phyloP scores from a whole-genome alignment of 805 yeast genomes.

The Saturnispora mendoncae region DNA sequence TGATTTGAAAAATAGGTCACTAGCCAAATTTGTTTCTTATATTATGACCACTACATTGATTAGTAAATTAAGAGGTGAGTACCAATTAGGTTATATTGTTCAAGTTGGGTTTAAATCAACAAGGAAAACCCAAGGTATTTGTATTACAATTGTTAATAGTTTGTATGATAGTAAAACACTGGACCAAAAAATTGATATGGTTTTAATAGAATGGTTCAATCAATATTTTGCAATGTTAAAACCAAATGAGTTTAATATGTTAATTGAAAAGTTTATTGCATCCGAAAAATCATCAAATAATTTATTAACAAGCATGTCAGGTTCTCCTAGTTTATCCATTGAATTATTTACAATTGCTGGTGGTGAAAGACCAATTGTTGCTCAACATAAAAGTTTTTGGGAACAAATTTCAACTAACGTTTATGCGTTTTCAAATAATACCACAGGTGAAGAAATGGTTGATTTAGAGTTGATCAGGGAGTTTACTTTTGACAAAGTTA shows the following conservation, averaged over 20 bases:
- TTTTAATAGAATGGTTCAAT: slow-evolving; percentile 34
- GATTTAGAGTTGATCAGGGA: slow-evolving; percentile 27
- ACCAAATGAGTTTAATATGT: slow-evolving; percentile 30
- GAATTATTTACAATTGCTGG: slow-evolving; percentile 19
- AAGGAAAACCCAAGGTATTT: slow-evolving; percentile 48
- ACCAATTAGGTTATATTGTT: slow-evolving; percentile 56
- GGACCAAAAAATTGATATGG: slow-evolving; percentile 39
- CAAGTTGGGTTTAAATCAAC: slow-evolving; percentile 47
- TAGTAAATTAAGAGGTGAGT: slow-evolving; percentile 43
- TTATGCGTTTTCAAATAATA: slow-evolving; percentile 31
- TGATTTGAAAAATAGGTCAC: slow-evolving; percentile 27
- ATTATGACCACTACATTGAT: slow-evolving; percentile 36
- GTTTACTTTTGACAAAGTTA: slow-evolving; percentile 29
- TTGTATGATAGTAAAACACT: slow-evolving; percentile 33
- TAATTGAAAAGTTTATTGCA: slow-evolving; percentile 32
- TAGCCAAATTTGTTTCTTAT: slow-evolving; percentile 41
- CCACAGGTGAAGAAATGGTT: slow-evolving; percentile 26
- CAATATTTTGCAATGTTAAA: slow-evolving; percentile 24
- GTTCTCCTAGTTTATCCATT: slow-evolving; percentile 21
- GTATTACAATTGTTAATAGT: slow-evolving; percentile 48
- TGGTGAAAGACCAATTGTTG: slow-evolving; percentile 22
- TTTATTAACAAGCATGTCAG: slow-evolving; percentile 12
- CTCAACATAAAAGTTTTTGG: slow-evolving; percentile 39
- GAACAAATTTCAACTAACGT: slow-evolving; percentile 40
- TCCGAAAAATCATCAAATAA: slow-evolving; percentile 16